phyloP scores from a whole-genome alignment of 2,329 filamentous ascomycete species.

The Trichoderma asperellum region DNA sequence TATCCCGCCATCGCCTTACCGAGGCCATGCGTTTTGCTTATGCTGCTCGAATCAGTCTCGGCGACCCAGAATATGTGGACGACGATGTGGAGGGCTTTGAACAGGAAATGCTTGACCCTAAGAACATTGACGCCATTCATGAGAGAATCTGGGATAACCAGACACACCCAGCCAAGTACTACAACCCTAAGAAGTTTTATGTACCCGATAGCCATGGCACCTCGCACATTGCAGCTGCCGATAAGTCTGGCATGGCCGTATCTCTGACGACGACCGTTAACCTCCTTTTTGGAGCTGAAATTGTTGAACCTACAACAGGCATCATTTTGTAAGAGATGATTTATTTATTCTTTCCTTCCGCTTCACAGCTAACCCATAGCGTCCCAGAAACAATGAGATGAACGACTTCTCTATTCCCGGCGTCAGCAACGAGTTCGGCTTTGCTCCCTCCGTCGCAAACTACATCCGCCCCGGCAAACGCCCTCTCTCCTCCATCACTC shows the following conservation, averaged over 20 bases:
- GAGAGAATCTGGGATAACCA: constrained; percentile 69
- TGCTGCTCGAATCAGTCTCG: constrained; percentile 74
- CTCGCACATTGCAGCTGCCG: constrained; percentile 72
- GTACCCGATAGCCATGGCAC: constrained; percentile 73
- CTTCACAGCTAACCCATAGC: background rate
- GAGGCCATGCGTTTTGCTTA: constrained; percentile 93
- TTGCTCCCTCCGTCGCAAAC: constrained; percentile 77
- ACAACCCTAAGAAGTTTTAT: constrained; percentile 71
- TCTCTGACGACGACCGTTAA: constrained; percentile 88
- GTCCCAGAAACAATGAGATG: constrained; percentile 62
- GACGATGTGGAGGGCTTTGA: constrained; percentile 65
- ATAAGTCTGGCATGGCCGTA: constrained; percentile 73
- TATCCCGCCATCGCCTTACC: constrained; percentile 80
- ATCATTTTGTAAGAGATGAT: constrained; percentile 66
- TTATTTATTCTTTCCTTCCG: background rate
- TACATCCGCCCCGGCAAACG: constrained; percentile 81
- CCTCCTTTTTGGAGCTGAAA: constrained; percentile 76
- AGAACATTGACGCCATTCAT: constrained; percentile 63
- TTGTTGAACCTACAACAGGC: constrained; percentile 81
- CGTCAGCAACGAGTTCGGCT: constrained; percentile 79
- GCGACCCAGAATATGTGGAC: constrained; percentile 76
- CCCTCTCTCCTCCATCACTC: constrained; percentile 80
- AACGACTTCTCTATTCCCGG: constrained; percentile 87
- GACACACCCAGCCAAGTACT: constrained; percentile 73
- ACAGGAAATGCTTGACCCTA: constrained; percentile 65